Base-by-base conservation (phyloP, 2,329 filamentous ascomycete species). In the Fusarium brachygibbosum region DNA sequence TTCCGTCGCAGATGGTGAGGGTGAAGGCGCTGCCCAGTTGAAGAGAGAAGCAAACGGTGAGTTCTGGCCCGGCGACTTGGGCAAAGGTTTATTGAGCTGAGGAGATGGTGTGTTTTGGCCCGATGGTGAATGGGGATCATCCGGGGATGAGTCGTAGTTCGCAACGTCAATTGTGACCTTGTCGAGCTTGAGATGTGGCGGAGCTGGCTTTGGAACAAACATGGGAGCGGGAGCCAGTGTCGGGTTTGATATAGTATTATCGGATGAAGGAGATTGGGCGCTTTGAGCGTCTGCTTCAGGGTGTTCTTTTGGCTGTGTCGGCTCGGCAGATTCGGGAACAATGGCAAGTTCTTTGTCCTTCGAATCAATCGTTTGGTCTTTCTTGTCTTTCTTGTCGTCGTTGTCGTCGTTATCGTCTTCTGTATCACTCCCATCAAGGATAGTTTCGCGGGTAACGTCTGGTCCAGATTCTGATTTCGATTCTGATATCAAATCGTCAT, bases 1-100 rank as follows among this genome's bases (percentile, higher is more conserved):
- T 40, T 87, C 84, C 19, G 84, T 85, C 48, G 77, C 78, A 21
- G 84, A 82, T 11, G 84, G 81, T 35, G 84, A 82, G 48, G 84
- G 81, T 34, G 84, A 82, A 42, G 79, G 78, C 54, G 80, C 80
- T 48, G 74, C 75, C 87, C 87, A 88, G 72, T 82, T 84, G 73
- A 88, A 88, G 70, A 87, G 82, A 31, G 78, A 81, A 54, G 83
- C 83, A 66, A 88, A 80, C 77, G 75, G 86, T 77, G 57, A 86
- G 79, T 69, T 77, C 76, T 61, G 85, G 57, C 78, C 78, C 4
- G 87, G 86, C 9, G 86, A 88, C 67, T 82, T 87, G 13, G 86
- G 86, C 6, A 87, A 74, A 28, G 85, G 85, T 68, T 87, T 88
- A 76, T 87, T 85, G 41, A 85, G 81, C 68, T 84, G 80, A 11